These are phyloP conservation scores for Bondarzewia mesenterica DNA, from an alignment of 1,284 basidiomycete genomes.

Conservation along the genomic window DNA sequence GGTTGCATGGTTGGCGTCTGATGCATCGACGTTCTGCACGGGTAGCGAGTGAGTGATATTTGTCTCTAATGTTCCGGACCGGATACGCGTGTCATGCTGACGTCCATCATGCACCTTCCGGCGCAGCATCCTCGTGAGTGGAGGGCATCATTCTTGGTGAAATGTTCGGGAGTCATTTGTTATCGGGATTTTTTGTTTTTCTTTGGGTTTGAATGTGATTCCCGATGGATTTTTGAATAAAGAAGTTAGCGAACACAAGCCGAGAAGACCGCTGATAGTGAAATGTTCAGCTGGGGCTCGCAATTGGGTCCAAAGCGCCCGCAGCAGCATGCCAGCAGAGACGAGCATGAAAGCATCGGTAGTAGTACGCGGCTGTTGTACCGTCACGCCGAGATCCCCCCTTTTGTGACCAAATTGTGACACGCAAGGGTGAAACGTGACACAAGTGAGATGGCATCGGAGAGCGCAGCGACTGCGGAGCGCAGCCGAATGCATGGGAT, in stretches of 20 bases:
- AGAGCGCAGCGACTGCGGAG: conserved; percentile 8
- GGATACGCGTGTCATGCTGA: neutral
- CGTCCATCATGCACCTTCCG: neutral
- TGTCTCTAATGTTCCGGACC: neutral
- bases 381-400: neutral
- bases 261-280: too few relatives aligned
- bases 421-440: neutral
- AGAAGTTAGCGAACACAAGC: too few relatives aligned
- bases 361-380: too few relatives aligned
- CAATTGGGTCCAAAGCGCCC: too few relatives aligned
- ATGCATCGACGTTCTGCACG: conserved; percentile 70
- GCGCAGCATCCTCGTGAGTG: conserved; percentile 58
- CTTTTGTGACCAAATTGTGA: conserved; percentile 4
- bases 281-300: too few relatives aligned
- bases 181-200: neutral
- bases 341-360: too few relatives aligned
- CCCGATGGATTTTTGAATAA: too few relatives aligned
- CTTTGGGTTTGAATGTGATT: conserved; percentile 5
- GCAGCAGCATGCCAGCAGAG: too few relatives aligned
- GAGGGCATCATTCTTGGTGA: conserved; percentile 62
- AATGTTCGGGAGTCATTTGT: neutral
- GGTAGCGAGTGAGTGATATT: conserved; percentile 57
- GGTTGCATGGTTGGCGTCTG: conserved; percentile 71
- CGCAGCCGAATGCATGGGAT: conserved; percentile 19
- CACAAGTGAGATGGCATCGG: neutral